These are phyloP conservation scores for Jatropha multifida DNA, from an alignment of 441 rosid genomes.

Conservation along the genomic window DNA sequence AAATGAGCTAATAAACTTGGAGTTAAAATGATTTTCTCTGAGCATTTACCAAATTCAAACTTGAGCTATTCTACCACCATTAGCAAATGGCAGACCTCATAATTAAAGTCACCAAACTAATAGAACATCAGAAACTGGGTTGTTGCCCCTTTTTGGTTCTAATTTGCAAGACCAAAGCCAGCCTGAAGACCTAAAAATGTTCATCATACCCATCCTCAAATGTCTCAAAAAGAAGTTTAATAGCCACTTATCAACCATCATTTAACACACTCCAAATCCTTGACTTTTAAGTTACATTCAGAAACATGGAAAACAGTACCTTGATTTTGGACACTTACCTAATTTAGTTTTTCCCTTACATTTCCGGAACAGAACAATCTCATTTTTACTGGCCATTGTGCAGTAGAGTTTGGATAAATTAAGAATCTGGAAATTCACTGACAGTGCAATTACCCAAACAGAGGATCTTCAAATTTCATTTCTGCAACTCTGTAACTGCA, in stretches of 20 bases:
- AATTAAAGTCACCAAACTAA: background rate
- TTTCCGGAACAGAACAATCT: background rate
- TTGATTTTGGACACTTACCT: conserved; percentile 12
- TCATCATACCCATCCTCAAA: no score
- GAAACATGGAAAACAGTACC: background rate
- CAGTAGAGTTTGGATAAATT: background rate
- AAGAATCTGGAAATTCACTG: background rate
- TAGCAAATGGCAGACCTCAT: background rate
- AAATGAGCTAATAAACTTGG: no score
- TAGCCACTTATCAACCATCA: background rate
- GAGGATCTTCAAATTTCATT: background rate
- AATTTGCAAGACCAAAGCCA: background rate
- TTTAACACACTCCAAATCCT: background rate
- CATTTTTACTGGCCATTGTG: background rate
- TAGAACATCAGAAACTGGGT: background rate
- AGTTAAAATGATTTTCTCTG: no score
- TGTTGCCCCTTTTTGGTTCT: background rate
- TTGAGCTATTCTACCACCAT: background rate
- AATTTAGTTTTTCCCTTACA: background rate
- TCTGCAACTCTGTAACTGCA: background rate
- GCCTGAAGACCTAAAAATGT: background rate
- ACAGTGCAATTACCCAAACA: background rate
- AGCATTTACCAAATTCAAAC: no score
- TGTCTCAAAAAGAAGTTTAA: background rate
- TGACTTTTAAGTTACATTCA: background rate